These are phyloP conservation scores for Lachancea lanzarotensis DNA, from an alignment of 805 yeast genomes.

Conservation along the genomic window DNA sequence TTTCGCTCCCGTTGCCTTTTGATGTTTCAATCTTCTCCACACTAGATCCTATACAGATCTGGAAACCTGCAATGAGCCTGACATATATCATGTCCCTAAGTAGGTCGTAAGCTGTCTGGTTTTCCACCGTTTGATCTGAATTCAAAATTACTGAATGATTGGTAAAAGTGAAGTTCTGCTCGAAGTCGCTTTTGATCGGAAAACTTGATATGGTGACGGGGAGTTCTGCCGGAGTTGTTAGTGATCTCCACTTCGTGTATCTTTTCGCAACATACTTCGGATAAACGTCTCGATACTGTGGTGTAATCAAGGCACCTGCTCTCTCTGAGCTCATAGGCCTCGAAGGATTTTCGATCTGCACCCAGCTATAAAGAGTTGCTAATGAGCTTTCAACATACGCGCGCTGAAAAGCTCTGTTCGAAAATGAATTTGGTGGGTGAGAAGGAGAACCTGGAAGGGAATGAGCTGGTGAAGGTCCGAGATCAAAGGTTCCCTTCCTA, in stretches of 20 bases:
- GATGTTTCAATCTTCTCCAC: slow-evolving; percentile 56
- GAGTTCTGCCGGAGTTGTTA: slow-evolving; percentile 87
- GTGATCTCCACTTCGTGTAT: slow-evolving; percentile 84
- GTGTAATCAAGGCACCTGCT: slow-evolving; percentile 53
- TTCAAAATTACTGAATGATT: slow-evolving; percentile 73
- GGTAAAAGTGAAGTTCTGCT: slow-evolving; percentile 67
- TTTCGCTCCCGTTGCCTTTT: slow-evolving; percentile 38
- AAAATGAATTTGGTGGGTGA: background rate
- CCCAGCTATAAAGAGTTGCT: slow-evolving; percentile 39
- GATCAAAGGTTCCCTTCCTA: background rate
- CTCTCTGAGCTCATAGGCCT: slow-evolving; percentile 50
- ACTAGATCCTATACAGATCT: slow-evolving; percentile 68
- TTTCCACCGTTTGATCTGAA: slow-evolving; percentile 42
- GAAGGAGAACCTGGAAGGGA: slow-evolving; percentile 3
- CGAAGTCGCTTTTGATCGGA: slow-evolving; percentile 64
- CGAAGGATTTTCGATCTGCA: slow-evolving; percentile 71
- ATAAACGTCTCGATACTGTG: slow-evolving; percentile 88
- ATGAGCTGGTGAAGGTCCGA: background rate
- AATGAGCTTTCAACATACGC: background rate
- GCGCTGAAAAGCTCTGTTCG: background rate
- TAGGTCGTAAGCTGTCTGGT: slow-evolving; percentile 51
- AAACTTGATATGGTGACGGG: slow-evolving; percentile 77
- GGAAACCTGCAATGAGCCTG: slow-evolving; percentile 82
- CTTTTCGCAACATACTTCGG: slow-evolving; percentile 63
- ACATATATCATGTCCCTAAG: slow-evolving; percentile 83